These are phyloP conservation scores for Canavalia gladiata DNA, from an alignment of 306 rosid species.

Conservation along the genomic window DNA sequence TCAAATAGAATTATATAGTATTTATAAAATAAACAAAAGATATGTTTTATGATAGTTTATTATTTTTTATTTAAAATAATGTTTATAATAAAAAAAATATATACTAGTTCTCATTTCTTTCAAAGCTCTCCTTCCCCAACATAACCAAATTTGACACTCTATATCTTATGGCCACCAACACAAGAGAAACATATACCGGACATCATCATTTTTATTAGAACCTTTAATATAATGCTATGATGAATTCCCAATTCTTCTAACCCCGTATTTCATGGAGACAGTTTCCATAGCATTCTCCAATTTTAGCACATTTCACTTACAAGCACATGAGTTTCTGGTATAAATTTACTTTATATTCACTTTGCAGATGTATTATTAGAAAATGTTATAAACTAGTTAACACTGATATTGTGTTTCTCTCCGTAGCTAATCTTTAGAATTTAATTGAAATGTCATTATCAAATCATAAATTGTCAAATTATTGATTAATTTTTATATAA, in stretches of 20 bases:
- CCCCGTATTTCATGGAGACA: background rate
- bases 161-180: background rate
- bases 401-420: too few relatives aligned
- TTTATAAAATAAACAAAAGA: background rate
- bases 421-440: too few relatives aligned
- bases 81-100: background rate
- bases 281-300: slow-evolving; percentile 6
- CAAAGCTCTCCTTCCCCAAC: background rate
- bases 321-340: background rate
- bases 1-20: background rate
- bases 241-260: slow-evolving; percentile 7
- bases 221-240: slow-evolving; percentile 5
- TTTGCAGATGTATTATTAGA: too few relatives aligned
- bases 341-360: background rate
- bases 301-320: background rate
- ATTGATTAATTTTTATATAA: too few relatives aligned
- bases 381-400: too few relatives aligned
- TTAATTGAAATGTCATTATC: too few relatives aligned
- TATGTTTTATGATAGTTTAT: background rate
- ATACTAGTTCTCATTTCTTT: background rate
- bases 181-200: slow-evolving; percentile 10
- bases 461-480: too few relatives aligned
- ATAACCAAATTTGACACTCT: background rate
- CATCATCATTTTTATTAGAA: slow-evolving; percentile 22
- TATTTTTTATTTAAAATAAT: background rate